phyloP scores from a whole-genome alignment of 129 eudicot species.

The Heracleum sosnowskyi region DNA sequence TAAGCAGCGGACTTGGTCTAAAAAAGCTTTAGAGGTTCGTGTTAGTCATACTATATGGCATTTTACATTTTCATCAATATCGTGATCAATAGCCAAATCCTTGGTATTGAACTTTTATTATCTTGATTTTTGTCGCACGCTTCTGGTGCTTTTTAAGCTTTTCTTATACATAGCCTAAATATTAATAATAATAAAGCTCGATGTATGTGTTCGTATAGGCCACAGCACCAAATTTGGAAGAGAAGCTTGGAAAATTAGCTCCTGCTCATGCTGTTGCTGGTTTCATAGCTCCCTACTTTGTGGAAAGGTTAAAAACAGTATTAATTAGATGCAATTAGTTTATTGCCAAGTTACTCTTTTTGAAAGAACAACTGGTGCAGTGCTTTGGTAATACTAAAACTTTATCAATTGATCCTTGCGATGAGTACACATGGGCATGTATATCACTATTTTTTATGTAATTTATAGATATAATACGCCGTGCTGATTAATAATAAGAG shows the following conservation, averaged over 20 bases:
- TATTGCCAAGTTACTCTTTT: neutral
- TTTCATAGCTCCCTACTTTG: conserved; percentile 58
- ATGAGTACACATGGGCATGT: conserved; percentile 57
- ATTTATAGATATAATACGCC: neutral
- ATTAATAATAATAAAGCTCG: neutral
- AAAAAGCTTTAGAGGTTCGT: conserved; percentile 58
- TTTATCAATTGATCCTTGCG: neutral
- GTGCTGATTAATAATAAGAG: conserved; percentile 20
- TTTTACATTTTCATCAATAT: neutral
- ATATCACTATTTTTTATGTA: neutral
- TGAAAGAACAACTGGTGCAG: conserved; percentile 24
- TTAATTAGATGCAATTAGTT: neutral
- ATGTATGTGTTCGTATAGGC: conserved; percentile 35
- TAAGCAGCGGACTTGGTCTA: conserved; percentile 67
- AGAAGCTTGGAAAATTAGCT: conserved; percentile 74
- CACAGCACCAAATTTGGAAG: conserved; percentile 86
- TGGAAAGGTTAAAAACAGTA: conserved; percentile 54
- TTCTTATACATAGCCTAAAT: too few species aligned
- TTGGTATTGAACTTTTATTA: neutral
- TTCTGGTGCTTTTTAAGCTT: neutral
- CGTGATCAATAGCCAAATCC: neutral
- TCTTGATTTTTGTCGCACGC: neutral
- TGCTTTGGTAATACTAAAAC: neutral
- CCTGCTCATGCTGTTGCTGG: conserved; percentile 96
- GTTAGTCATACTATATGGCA: neutral